Conservation (phyloP, 352 stramenopile species). For the Phytophthora multivora region DNA sequence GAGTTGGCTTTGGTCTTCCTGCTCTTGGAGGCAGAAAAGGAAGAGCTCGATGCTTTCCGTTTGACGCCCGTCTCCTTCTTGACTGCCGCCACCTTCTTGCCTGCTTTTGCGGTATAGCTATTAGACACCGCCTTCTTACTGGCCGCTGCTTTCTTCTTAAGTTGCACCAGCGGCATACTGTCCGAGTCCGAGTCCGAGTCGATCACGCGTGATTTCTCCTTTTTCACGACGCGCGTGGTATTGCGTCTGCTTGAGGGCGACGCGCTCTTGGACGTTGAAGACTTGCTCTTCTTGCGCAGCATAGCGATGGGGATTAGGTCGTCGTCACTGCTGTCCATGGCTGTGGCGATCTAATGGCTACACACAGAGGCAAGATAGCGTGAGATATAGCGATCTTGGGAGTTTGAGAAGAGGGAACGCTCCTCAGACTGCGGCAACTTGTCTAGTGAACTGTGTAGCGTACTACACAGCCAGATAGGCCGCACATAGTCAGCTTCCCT, state of each 20-base stretch:
- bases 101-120: slow-evolving; percentile 13
- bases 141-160: slow-evolving; percentile 73
- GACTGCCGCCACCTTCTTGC: slow-evolving; percentile 35
- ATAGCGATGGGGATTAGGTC: slow-evolving; percentile 75
- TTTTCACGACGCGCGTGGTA: slow-evolving; percentile 30
- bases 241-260: slow-evolving; percentile 12
- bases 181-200: slow-evolving; percentile 80
- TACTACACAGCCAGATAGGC: neutral
- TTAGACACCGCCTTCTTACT: slow-evolving; percentile 51
- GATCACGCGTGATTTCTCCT: slow-evolving; percentile 33
- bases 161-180: slow-evolving; percentile 75
- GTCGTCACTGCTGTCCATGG: slow-evolving; percentile 80
- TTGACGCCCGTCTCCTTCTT: slow-evolving; percentile 70
- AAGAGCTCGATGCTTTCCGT: slow-evolving; percentile 44
- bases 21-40: slow-evolving; percentile 37
- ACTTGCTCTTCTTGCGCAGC: slow-evolving; percentile 65
- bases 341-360: slow-evolving; percentile 2
- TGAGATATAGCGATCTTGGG: slow-evolving; percentile 5
- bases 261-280: slow-evolving; percentile 15
- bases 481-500: slow-evolving; percentile 6
- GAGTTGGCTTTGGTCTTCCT: slow-evolving; percentile 44
- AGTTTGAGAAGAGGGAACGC: neutral
- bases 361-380: slow-evolving; percentile 1
- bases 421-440: neutral
- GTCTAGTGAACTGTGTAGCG: neutral